Evolutionary conservation across 306 rosid genomes (phyloP), one percentile per base, ranked within the genome.

Genomic region (Prunus dulcis): DNA sequence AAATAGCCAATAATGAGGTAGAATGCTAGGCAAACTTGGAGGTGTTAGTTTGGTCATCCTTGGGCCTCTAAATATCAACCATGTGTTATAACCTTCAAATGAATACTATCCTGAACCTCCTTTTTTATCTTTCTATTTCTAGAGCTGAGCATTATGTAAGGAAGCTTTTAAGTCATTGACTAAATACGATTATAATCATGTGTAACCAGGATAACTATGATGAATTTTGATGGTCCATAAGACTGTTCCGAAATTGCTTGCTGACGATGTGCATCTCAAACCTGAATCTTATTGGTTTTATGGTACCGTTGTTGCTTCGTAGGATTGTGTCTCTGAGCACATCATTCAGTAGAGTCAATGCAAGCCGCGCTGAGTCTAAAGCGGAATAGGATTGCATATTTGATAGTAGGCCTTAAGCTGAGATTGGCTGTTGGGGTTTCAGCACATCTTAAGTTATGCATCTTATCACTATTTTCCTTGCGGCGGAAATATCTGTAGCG

Each of bases 1-100:
- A 67, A 75, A 50, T 67, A 51, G 73, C 64, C 76, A 53, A 80
- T 68, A 45, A 79, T 63, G 73, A 78, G 77, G 76, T 64, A 81
- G 90, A 41, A 34, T 45, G 61, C 65, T 64, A 63, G 71, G 69
- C 55, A 65, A 52, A 51, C 83, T 49, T 38, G 45, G 71, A 60
- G 65, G 77, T 56, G 51, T 69, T 73, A 32, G 49, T 34, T 75
- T 61, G 60, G 78, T 47, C 38, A 14, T 56, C 68, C 14, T 32
- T 7, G 72, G 57, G 73, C 68, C 74, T 52, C 49, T n/a, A 25
- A 43, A 64, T 57, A 34, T 71, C 38, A 28, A n/a, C 74, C 34
- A 68, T 38, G n/a, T 68, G 61, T 46, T 68, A 55, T 69, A 67
- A 52, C 58, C 52, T 25, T 62, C 15, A 3, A 3, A 18, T 46